A percentile compares a stretch with the other conserved stretches of the same genome.
Conservation (phyloP, 192 early-diverging fungal genomes). For the Coemansia sp. region DNA sequence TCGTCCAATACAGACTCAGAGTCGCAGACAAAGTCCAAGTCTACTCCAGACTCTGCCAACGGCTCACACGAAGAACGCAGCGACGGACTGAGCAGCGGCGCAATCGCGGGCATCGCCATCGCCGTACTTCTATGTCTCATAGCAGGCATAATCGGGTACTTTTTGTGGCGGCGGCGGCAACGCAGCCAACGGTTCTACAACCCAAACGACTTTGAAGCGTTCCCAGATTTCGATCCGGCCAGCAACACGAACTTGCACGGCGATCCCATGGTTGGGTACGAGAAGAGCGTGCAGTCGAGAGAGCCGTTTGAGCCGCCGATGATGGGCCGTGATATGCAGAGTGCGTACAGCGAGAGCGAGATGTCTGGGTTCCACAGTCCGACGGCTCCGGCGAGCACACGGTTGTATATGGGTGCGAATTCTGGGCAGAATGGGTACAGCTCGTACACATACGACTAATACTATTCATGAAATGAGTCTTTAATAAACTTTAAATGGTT, state of each 20-base stretch:
- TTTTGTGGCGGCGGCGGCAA: slow-evolving; percentile 31
- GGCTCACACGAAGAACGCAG: not conserved
- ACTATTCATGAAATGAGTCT: too few species aligned
- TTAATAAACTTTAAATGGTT: not conserved
- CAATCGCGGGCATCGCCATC: slow-evolving; percentile 25
- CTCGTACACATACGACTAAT: not conserved
- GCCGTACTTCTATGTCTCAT: slow-evolving; percentile 2
- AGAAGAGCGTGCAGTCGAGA: slow-evolving; percentile 8
- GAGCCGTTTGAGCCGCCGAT: not conserved
- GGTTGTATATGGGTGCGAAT: not conserved
- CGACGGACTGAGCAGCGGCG: slow-evolving; percentile 20
- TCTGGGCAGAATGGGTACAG: not conserved
- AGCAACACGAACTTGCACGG: slow-evolving; percentile 20
- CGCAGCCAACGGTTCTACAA: slow-evolving; percentile 24
- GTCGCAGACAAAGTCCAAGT: not conserved
- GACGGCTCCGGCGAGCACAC: not conserved
- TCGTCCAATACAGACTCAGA: not conserved
- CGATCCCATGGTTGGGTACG: slow-evolving; percentile 4
- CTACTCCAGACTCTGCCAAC: not conserved
- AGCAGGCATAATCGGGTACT: not conserved
- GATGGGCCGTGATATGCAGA: not conserved
- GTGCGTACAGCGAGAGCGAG: slow-evolving; percentile 1
- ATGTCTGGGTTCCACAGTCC: slow-evolving; percentile 12
- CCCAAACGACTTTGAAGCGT: slow-evolving; percentile 25
- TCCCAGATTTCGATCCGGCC: slow-evolving; percentile 24